Evolutionary conservation across 805 yeast species (phyloP).

Genomic region (Ogataea chonburiensis): DNA sequence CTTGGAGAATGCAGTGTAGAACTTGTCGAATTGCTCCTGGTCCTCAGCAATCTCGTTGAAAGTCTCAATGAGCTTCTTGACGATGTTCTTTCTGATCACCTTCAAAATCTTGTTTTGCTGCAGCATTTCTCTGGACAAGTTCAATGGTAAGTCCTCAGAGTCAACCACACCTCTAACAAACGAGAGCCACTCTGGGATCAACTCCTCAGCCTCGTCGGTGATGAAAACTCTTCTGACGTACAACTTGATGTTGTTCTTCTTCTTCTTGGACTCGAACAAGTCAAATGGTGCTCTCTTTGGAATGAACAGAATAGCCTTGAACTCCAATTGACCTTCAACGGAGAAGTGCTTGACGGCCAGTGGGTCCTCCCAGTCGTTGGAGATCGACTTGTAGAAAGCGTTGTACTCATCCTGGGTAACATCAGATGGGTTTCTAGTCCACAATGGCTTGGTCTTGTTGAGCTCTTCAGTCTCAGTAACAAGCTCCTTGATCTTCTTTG

Average conservation of each 20-base stretch:
- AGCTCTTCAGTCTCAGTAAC: slow-evolving; percentile 97
- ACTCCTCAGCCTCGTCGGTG: slow-evolving; percentile 99
- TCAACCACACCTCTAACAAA: slow-evolving; percentile 99
- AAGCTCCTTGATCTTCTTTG: slow-evolving; percentile 86
- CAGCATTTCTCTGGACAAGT: slow-evolving; percentile 99
- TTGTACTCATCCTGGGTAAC: slow-evolving; percentile 98
- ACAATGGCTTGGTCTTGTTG: slow-evolving; percentile 97
- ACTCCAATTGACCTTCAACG: slow-evolving; percentile 99
- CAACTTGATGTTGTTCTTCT: slow-evolving; percentile 97
- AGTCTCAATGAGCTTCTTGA: slow-evolving; percentile 97
- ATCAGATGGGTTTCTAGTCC: slow-evolving; percentile 99
- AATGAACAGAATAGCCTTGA: slow-evolving; percentile 94
- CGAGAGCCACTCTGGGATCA: slow-evolving; percentile 97
- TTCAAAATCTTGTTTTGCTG: slow-evolving; percentile 99
- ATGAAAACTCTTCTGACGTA: slow-evolving; percentile 99
- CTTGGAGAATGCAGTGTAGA: slow-evolving; percentile 97
- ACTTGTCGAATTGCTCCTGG: slow-evolving; percentile 96
- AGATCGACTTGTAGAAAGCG: slow-evolving; percentile 98
- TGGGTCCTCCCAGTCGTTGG: slow-evolving; percentile 99
- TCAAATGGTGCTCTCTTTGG: slow-evolving; percentile 99
- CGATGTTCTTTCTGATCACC: slow-evolving; percentile 98
- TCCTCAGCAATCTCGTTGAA: slow-evolving; percentile 99
- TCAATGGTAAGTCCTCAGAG: slow-evolving; percentile 98
- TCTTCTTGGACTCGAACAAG: slow-evolving; percentile 96
- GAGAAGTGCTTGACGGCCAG: slow-evolving; percentile 99